A percentile compares a stretch with the other conserved stretches of the same genome.
Evolutionary conservation across 441 rosid genomes (phyloP).

Genomic region (Eutrema salsugineum): DNA sequence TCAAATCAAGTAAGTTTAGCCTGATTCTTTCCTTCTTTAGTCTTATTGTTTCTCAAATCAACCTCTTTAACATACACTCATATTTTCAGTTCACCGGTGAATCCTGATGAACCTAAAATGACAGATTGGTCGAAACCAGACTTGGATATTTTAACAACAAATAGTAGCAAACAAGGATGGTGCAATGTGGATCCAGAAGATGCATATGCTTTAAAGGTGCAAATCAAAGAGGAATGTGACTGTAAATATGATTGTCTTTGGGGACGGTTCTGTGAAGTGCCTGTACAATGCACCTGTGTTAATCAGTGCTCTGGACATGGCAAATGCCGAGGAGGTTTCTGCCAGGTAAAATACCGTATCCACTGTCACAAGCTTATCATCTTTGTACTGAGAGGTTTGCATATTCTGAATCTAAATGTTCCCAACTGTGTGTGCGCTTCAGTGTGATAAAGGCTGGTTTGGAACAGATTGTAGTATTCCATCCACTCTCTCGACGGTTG

Average conservation of each 20-base stretch:
- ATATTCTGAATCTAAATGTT: neutral
- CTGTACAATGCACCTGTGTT: conserved; percentile 73
- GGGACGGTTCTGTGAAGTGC: conserved; percentile 87
- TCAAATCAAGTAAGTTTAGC: conserved; percentile 53
- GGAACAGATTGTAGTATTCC: conserved; percentile 94
- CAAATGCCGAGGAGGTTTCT: conserved; percentile 90
- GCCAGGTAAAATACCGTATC: conserved; percentile 53
- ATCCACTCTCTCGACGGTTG: conserved; percentile 65
- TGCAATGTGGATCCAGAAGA: conserved; percentile 89
- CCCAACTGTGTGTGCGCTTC: conserved; percentile 3
- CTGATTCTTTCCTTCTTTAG: neutral
- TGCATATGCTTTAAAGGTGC: conserved; percentile 59
- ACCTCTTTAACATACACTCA: neutral
- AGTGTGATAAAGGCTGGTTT: conserved; percentile 93
- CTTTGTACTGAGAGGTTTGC: neutral
- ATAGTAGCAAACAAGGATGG: conserved; percentile 84
- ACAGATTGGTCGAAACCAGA: conserved; percentile 83
- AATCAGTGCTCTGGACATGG: conserved; percentile 95
- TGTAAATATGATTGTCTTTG: conserved; percentile 87
- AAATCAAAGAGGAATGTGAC: conserved; percentile 82
- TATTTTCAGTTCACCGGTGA: conserved; percentile 52
- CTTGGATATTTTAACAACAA: conserved; percentile 63
- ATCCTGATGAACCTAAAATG: conserved; percentile 60
- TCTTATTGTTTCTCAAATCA: neutral
- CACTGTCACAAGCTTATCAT: neutral